Evolutionary conservation across 768 basidiomycete genomes (phyloP).

Genomic region (Mycena metata): DNA sequence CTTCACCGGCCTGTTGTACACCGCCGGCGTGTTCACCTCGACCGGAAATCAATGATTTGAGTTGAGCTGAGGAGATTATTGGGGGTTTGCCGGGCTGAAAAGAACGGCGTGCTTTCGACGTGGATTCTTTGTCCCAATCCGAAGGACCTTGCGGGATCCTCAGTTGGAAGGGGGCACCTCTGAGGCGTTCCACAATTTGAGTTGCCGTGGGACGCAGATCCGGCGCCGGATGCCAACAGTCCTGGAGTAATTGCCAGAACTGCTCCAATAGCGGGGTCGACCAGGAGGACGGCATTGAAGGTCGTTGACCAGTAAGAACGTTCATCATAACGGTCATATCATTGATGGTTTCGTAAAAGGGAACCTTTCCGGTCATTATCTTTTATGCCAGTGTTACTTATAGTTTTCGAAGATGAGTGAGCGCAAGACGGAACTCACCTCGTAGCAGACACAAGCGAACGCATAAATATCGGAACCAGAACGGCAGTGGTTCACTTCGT

Average conservation of each 20-base stretch:
- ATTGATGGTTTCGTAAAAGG: background rate
- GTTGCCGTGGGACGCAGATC: background rate
- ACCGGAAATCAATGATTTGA: too few species aligned
- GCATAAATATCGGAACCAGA: constrained; percentile 56
- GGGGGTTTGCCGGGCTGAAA: too few species aligned
- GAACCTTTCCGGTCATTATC: constrained; percentile 14
- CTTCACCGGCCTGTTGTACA: too few species aligned
- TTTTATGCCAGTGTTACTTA: background rate
- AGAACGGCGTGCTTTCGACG: background rate
- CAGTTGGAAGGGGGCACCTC: constrained; percentile 3
- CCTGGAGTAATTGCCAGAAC: constrained; percentile 7
- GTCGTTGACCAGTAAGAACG: background rate
- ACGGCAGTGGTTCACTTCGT: constrained; percentile 33
- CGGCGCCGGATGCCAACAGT: constrained; percentile 2
- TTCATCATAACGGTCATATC: background rate
- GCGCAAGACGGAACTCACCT: constrained; percentile 39
- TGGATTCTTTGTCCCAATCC: constrained; percentile 11
- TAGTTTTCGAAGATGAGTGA: background rate
- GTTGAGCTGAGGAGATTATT: background rate
- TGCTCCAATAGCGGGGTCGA: background rate
- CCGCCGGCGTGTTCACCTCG: too few species aligned
- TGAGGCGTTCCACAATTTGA: constrained; percentile 2
- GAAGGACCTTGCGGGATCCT: background rate
- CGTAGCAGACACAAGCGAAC: constrained; percentile 56
- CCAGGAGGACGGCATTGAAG: background rate